phyloP scores from a whole-genome alignment of 305 asterid species.

The Fraxinus nigra region DNA sequence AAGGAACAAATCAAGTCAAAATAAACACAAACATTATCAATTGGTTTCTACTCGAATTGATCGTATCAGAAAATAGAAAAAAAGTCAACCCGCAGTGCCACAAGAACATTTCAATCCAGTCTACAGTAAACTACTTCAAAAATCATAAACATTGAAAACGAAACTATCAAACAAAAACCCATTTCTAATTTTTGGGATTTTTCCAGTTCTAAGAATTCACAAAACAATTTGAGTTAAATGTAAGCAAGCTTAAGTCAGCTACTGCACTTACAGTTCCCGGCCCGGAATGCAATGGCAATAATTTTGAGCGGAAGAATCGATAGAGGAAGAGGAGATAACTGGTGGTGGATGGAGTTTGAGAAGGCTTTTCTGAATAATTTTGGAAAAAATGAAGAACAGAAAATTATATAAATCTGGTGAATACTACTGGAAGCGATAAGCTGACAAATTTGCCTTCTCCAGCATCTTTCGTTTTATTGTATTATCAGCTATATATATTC shows the following conservation, averaged over 20 bases:
- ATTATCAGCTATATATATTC: background rate
- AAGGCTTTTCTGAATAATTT: background rate
- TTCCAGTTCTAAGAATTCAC: background rate
- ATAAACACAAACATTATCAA: background rate
- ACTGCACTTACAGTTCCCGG: background rate
- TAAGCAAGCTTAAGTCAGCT: background rate
- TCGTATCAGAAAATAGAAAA: background rate
- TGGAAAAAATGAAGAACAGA: conserved; percentile 2
- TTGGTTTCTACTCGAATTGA: background rate
- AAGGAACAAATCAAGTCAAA: background rate
- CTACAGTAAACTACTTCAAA: background rate
- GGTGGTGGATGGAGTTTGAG: conserved; percentile 28
- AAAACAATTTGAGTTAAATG: background rate
- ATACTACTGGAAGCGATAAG: background rate
- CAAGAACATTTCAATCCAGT: background rate
- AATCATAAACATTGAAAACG: background rate
- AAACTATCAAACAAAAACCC: background rate
- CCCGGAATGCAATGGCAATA: background rate
- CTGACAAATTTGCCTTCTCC: background rate
- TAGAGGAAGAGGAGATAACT: conserved; percentile 8
- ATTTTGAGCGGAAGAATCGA: conserved; percentile 21
- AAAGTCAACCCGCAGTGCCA: background rate
- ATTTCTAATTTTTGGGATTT: background rate
- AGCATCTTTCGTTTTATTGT: background rate
- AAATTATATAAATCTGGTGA: background rate